Conservation (phyloP, 2,329 filamentous ascomycete genomes). For the Hirsutella rhossiliensis region DNA sequence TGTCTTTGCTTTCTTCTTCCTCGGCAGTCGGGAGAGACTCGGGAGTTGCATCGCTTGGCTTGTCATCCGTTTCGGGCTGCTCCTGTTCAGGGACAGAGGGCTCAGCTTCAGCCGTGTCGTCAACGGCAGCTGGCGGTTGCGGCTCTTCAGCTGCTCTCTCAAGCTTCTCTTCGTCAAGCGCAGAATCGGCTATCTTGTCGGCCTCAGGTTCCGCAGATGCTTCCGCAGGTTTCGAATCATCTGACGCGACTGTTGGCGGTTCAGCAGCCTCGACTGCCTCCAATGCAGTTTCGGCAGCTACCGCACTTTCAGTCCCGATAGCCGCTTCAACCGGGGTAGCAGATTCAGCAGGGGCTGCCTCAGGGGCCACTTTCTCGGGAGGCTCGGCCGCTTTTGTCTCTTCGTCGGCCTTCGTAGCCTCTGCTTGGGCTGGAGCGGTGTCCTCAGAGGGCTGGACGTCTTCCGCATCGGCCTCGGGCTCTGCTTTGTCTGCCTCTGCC, state of each 20-base stretch:
- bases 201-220: neutral
- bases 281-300: neutral
- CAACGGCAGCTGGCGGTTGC: too few species aligned
- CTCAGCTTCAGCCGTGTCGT: neutral
- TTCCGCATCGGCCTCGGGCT: neutral
- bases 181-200: neutral
- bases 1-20: conserved; percentile 26
- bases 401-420: neutral
- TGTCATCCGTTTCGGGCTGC: conserved; percentile 13
- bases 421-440: neutral
- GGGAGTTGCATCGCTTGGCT: neutral
- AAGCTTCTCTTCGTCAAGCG: neutral
- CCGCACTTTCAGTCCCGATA: neutral
- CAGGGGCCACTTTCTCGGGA: conserved; percentile 1
- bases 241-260: neutral
- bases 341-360: conserved; percentile 1
- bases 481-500: neutral
- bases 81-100: neutral
- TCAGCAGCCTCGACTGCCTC: conserved; percentile 1
- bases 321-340: neutral
- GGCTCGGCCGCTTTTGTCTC: conserved; percentile 2
- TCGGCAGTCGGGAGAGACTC: conserved; percentile 7
- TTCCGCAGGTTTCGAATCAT: conserved; percentile 1
- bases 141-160: too few species aligned
- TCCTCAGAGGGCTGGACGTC: neutral